phyloP scores from a whole-genome alignment of 2,329 filamentous ascomycete genomes.

The Didymella glomerata region DNA sequence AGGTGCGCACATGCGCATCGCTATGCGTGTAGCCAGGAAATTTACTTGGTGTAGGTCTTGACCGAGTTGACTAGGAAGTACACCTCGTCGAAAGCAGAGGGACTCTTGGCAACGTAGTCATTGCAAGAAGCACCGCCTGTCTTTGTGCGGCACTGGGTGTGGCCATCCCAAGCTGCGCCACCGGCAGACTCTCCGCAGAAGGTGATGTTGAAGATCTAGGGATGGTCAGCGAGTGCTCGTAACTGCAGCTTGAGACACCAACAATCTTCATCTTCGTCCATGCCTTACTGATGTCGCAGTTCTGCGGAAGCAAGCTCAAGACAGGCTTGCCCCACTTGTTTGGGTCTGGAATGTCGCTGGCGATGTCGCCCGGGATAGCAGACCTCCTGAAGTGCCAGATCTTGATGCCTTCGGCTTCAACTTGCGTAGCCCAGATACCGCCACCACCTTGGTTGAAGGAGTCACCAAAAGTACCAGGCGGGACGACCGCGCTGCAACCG shows the following conservation, averaged over 20 bases:
- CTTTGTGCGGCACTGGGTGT: slow-evolving; percentile 14
- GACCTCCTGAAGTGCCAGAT: slow-evolving; percentile 62
- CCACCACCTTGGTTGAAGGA: slow-evolving; percentile 49
- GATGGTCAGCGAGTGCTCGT: not conserved
- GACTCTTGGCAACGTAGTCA: slow-evolving; percentile 31
- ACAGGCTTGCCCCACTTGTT: slow-evolving; percentile 53
- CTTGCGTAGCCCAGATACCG: slow-evolving; percentile 61
- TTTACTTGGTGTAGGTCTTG: slow-evolving; percentile 18
- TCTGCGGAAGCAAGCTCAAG: slow-evolving; percentile 43
- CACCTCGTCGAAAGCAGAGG: slow-evolving; percentile 31
- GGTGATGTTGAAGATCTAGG: slow-evolving; percentile 55
- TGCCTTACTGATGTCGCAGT: slow-evolving; percentile 55
- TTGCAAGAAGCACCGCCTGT: slow-evolving; percentile 57
- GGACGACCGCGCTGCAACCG: slow-evolving; percentile 26
- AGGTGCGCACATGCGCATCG: not conserved
- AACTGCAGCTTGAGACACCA: not conserved
- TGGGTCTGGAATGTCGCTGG: slow-evolving; percentile 55
- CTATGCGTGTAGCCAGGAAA: not conserved
- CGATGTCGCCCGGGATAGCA: slow-evolving; percentile 57
- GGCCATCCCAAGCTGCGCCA: slow-evolving; percentile 60
- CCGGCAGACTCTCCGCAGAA: slow-evolving; percentile 55
- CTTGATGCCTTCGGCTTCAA: slow-evolving; percentile 56
- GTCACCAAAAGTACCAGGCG: slow-evolving; percentile 27
- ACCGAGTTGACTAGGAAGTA: slow-evolving; percentile 34
- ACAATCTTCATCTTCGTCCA: slow-evolving; percentile 35